A percentile compares a stretch with the other conserved stretches of the same genome.
phyloP scores from a whole-genome alignment of 2,329 filamentous ascomycete genomes.

The Ophiostoma ips region DNA sequence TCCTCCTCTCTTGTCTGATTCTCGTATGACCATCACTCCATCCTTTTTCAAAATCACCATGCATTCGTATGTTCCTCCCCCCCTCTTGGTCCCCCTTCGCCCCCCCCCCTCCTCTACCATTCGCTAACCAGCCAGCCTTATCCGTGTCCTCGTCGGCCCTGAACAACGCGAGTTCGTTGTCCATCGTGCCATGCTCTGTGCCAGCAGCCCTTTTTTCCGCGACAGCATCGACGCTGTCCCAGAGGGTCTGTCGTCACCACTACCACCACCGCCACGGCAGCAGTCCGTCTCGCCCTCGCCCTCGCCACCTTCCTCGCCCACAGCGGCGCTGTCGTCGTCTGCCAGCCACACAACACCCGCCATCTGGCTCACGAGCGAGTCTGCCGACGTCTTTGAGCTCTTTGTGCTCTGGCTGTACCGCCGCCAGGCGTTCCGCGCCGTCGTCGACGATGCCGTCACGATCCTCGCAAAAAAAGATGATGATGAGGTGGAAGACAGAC shows the following conservation, averaged over 20 bases:
- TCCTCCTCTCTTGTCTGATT: background rate
- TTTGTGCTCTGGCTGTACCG: slow-evolving; percentile 40
- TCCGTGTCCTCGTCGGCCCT: slow-evolving; percentile 20
- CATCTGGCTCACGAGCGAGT: slow-evolving; percentile 31
- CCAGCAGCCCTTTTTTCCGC: slow-evolving; percentile 33
- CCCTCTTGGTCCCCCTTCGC: background rate
- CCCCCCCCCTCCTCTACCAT: background rate
- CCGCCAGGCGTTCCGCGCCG: slow-evolving; percentile 26
- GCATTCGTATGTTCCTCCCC: background rate
- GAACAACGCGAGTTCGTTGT: slow-evolving; percentile 19
- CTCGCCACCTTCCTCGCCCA: background rate
- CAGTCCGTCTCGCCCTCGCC: background rate
- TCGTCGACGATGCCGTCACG: slow-evolving; percentile 28
- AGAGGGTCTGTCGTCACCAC: slow-evolving; percentile 11
- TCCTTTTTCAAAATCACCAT: background rate
- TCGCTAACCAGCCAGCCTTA: slow-evolving; percentile 3
- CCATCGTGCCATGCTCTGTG: slow-evolving; percentile 28
- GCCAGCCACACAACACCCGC: slow-evolving; percentile 10
- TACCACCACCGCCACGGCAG: background rate
- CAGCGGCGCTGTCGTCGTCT: too few relatives aligned
- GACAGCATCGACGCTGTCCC: slow-evolving; percentile 28
- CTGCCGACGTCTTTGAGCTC: slow-evolving; percentile 37
- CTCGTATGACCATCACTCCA: too few relatives aligned
- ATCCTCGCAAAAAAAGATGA: slow-evolving; percentile 12
- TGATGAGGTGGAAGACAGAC: too few relatives aligned